These are phyloP conservation scores for Ilyonectria robusta DNA, from an alignment of 2,329 filamentous ascomycete genomes.

Conservation along the genomic window DNA sequence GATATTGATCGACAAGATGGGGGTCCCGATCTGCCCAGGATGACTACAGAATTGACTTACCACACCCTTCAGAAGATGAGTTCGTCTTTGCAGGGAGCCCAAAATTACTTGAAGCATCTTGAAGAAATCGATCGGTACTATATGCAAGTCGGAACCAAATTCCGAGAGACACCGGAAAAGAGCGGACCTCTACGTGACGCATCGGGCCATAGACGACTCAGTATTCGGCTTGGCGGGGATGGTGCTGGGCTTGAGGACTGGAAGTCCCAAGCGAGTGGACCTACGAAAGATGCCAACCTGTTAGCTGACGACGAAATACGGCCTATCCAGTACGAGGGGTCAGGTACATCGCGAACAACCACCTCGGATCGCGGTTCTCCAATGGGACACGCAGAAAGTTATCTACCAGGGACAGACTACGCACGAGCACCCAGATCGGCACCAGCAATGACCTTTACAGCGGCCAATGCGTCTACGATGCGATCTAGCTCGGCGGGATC, in stretches of 20 bases:
- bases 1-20: slow-evolving; percentile 15
- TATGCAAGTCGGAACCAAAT: slow-evolving; percentile 19
- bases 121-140: slow-evolving; percentile 34
- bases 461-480: slow-evolving; percentile 22
- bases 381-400: slow-evolving; percentile 21
- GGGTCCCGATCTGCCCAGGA: slow-evolving; percentile 17
- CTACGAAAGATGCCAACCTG: slow-evolving; percentile 11
- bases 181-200: slow-evolving; percentile 3
- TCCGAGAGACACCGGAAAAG: slow-evolving; percentile 7
- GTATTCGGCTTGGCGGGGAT: slow-evolving; percentile 36
- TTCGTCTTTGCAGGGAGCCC: slow-evolving; percentile 31
- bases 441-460: slow-evolving; percentile 30
- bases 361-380: slow-evolving; percentile 18
- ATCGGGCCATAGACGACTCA: slow-evolving; percentile 21
- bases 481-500: slow-evolving; percentile 22
- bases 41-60: slow-evolving; percentile 25
- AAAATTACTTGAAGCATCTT: slow-evolving; percentile 37
- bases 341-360: slow-evolving; percentile 26
- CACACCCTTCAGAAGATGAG: slow-evolving; percentile 38
- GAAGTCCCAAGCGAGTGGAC: slow-evolving; percentile 14
- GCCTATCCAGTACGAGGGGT: slow-evolving; percentile 26
- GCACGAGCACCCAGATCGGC: slow-evolving; percentile 22
- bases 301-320: slow-evolving; percentile 24
- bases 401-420: slow-evolving; percentile 6
- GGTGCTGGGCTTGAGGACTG: slow-evolving; percentile 12